phyloP scores from a whole-genome alignment of 2,329 filamentous ascomycete genomes.

The Botrytis cinerea region DNA sequence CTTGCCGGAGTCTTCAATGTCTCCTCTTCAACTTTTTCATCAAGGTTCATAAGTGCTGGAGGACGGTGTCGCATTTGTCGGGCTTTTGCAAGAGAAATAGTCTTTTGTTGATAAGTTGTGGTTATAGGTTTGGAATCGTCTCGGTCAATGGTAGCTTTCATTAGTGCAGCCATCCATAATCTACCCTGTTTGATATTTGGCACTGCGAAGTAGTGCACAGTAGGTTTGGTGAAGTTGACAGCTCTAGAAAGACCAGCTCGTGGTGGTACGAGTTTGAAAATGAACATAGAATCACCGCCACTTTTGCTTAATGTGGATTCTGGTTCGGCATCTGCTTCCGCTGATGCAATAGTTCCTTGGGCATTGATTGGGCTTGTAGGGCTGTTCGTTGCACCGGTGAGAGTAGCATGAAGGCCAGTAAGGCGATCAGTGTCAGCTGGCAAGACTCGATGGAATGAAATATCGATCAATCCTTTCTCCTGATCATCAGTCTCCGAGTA shows the following conservation, averaged over 20 bases:
- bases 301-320: conserved; percentile 42
- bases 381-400: conserved; percentile 77
- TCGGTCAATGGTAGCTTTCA: conserved; percentile 98
- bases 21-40: conserved; percentile 46
- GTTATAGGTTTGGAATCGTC: conserved; percentile 79
- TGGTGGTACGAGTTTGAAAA: conserved; percentile 96
- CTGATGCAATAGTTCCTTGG: conserved; percentile 49
- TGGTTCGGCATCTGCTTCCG: conserved; percentile 46
- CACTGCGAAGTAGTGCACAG: conserved; percentile 96
- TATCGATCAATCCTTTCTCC: conserved; percentile 95
- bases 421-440: conserved; percentile 89
- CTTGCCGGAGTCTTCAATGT: conserved; percentile 37
- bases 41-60: conserved; percentile 78
- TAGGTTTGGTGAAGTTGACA: conserved; percentile 96
- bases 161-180: conserved; percentile 96
- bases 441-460: conserved; percentile 95
- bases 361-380: conserved; percentile 57
- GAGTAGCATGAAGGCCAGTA: conserved; percentile 84
- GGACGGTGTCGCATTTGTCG: conserved; percentile 85
- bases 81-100: conserved; percentile 88
- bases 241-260: conserved; percentile 83
- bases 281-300: conserved; percentile 75
- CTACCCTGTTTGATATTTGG: conserved; percentile 86
- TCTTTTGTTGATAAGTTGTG: conserved; percentile 95
- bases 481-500: conserved; percentile 91